These are phyloP conservation scores for Mycena metata DNA, from an alignment of 768 basidiomycete species.

Conservation along the genomic window DNA sequence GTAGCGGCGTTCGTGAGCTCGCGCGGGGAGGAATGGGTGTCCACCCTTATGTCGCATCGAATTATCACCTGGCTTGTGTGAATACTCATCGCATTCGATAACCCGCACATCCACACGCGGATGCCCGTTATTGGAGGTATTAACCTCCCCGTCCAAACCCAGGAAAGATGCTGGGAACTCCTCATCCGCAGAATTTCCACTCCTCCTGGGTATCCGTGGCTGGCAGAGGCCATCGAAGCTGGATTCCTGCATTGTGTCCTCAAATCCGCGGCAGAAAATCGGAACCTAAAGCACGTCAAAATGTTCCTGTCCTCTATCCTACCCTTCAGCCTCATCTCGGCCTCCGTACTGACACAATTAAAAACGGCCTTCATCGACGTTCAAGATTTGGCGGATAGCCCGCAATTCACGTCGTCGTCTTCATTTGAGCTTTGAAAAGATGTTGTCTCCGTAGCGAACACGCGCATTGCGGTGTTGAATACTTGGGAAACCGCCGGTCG, in stretches of 20 bases:
- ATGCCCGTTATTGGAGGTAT: too few relatives aligned
- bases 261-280: too few relatives aligned
- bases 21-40: neutral
- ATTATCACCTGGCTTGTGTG: neutral
- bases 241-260: too few relatives aligned
- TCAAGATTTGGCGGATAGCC: neutral
- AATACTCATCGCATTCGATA: too few relatives aligned
- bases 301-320: neutral
- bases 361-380: too few relatives aligned
- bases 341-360: too few relatives aligned
- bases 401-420: neutral
- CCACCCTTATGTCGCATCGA: neutral
- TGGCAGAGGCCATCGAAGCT: neutral
- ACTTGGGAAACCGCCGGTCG: slow-evolving; percentile 1
- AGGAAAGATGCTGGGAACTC: neutral
- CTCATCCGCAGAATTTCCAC: neutral
- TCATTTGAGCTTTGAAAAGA: neutral
- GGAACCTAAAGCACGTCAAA: neutral
- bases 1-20: neutral
- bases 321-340: too few relatives aligned
- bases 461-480: neutral
- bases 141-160: neutral
- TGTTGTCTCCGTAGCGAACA: neutral
- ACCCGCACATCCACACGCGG: too few relatives aligned
- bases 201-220: neutral